Conservation (phyloP, 2,329 filamentous ascomycete species). For the Corinectria fuckeliana region DNA sequence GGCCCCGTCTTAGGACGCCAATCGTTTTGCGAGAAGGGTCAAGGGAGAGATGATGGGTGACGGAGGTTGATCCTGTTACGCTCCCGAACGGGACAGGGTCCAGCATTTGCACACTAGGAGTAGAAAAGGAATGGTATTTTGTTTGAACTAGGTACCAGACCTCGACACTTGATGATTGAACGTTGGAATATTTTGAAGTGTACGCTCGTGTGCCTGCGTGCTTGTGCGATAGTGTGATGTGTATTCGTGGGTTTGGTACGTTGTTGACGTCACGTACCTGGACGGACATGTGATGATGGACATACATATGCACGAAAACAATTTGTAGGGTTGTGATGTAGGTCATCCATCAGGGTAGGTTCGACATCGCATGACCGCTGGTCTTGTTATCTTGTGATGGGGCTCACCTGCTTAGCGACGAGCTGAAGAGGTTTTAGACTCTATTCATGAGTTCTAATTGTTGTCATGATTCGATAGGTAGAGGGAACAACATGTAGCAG, state of each 20-base stretch:
- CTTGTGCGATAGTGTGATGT: not conserved
- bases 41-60: conserved; percentile 34
- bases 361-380: not conserved
- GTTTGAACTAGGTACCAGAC: conserved; percentile 37
- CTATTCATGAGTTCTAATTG: too few relatives aligned
- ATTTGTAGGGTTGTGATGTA: not conserved
- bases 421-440: not conserved
- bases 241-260: not conserved
- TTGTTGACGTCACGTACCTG: conserved; percentile 12
- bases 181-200: conserved; percentile 5
- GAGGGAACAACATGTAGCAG: too few relatives aligned
- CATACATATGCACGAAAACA: too few relatives aligned
- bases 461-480: too few relatives aligned
- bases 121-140: conserved; percentile 47
- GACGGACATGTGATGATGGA: not conserved
- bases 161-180: conserved; percentile 21
- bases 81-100: conserved; percentile 40
- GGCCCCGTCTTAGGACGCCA: conserved; percentile 36
- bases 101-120: conserved; percentile 47
- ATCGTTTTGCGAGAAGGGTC: conserved; percentile 28
- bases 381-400: too few relatives aligned
- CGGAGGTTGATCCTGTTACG: conserved; percentile 41
- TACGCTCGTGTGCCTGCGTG: not conserved
- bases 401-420: not conserved
- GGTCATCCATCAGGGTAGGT: not conserved